phyloP scores from a whole-genome alignment of 805 yeast genomes.

The Candida montana region DNA sequence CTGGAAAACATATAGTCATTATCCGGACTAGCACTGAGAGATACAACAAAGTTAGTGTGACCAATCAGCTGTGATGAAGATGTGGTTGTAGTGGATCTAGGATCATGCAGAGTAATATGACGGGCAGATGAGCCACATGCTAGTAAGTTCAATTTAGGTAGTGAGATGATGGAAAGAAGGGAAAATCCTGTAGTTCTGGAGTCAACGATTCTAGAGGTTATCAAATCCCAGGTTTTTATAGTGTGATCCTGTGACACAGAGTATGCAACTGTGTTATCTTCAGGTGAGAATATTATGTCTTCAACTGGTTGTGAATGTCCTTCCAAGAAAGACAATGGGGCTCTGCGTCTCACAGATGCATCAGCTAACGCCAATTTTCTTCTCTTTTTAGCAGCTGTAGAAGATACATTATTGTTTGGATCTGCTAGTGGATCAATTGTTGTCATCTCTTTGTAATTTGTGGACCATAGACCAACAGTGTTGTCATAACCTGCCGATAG shows the following conservation, averaged over 20 bases:
- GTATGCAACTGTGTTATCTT: slow-evolving; percentile 78
- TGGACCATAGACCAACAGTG: slow-evolving; percentile 83
- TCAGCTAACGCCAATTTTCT: slow-evolving; percentile 75
- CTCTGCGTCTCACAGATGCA: slow-evolving; percentile 69
- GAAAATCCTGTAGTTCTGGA: slow-evolving; percentile 85
- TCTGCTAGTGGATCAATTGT: slow-evolving; percentile 45
- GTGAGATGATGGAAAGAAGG: slow-evolving; percentile 64
- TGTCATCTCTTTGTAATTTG: slow-evolving; percentile 78
- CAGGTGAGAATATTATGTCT: slow-evolving; percentile 66
- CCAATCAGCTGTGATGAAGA: slow-evolving; percentile 76
- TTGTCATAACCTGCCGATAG: slow-evolving; percentile 83
- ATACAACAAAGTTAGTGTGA: slow-evolving; percentile 86
- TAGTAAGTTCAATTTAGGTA: slow-evolving; percentile 62
- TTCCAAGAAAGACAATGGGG: slow-evolving; percentile 73
- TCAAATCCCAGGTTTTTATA: slow-evolving; percentile 93
- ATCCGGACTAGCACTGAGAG: slow-evolving; percentile 67
- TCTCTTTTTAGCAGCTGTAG: slow-evolving; percentile 85
- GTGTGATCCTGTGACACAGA: slow-evolving; percentile 96
- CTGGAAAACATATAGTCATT: slow-evolving; percentile 81
- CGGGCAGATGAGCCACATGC: slow-evolving; percentile 98
- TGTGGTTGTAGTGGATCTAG: slow-evolving; percentile 61
- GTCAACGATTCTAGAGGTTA: slow-evolving; percentile 79
- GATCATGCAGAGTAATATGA: slow-evolving; percentile 91
- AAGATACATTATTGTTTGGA: slow-evolving; percentile 43
- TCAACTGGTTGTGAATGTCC: slow-evolving; percentile 88